phyloP scores from a whole-genome alignment of 805 yeast genomes.

The Candida nitratophila region DNA sequence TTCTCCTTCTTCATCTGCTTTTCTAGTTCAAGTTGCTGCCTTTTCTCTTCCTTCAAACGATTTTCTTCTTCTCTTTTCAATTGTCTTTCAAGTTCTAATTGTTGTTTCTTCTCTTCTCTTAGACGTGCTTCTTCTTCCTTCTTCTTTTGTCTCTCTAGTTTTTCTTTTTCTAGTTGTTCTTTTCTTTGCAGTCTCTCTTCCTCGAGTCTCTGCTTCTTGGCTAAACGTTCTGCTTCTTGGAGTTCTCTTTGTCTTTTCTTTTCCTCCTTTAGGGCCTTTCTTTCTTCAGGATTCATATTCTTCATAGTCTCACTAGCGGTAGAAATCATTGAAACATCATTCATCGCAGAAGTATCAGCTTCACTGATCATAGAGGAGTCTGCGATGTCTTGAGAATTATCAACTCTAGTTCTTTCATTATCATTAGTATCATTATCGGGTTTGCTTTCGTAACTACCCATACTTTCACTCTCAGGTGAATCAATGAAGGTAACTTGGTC shows the following conservation, averaged over 20 bases:
- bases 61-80: conserved; percentile 10
- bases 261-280: conserved; percentile 1
- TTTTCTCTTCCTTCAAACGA: conserved; percentile 17
- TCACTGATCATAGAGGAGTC: neutral
- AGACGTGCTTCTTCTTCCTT: conserved; percentile 11
- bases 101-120: conserved; percentile 16
- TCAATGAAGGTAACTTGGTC: neutral
- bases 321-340: neutral
- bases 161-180: conserved; percentile 16
- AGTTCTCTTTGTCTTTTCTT: conserved; percentile 4
- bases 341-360: neutral
- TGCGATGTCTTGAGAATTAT: neutral
- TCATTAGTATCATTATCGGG: neutral
- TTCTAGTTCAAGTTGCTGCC: conserved; percentile 22
- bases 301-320: neutral
- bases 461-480: neutral
- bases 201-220: conserved; percentile 8
- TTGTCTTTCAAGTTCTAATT: conserved; percentile 13
- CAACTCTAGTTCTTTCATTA: neutral
- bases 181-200: conserved; percentile 23
- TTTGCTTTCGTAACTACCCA: neutral
- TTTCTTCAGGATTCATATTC: conserved; percentile 2
- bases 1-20: conserved; percentile 30
- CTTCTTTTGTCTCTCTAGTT: conserved; percentile 21
- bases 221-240: neutral